A percentile compares a stretch with the other conserved stretches of the same genome.
Conservation (phyloP, 495 filamentous ascomycete genomes). For the Lophiostoma macrostomum region DNA sequence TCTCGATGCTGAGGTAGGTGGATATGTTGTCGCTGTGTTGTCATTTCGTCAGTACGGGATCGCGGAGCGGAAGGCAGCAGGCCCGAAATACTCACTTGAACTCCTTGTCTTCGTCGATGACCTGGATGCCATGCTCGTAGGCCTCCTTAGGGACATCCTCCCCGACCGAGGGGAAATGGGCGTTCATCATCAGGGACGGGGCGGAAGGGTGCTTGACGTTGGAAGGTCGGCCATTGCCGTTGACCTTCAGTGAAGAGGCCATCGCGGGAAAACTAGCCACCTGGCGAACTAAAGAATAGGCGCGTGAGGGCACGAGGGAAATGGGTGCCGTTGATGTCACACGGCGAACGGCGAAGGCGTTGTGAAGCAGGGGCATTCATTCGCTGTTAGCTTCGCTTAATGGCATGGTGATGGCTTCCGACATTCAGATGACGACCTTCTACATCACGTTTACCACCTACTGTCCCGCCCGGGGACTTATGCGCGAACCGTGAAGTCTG, state of each 20-base stretch:
- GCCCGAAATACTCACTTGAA: conserved; percentile 71
- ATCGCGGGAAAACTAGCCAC: not conserved
- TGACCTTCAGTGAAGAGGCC: conserved; percentile 22
- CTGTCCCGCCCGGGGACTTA: too few relatives aligned
- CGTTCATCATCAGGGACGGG: conserved; percentile 69
- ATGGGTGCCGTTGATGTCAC: conserved; percentile 32
- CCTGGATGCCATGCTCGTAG: conserved; percentile 92
- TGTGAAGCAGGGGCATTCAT: conserved; percentile 3
- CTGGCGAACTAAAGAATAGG: conserved; percentile 21
- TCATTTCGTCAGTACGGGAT: conserved; percentile 9
- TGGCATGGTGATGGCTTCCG: conserved; percentile 1
- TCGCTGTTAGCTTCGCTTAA: conserved; percentile 24
- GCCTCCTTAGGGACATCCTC: conserved; percentile 61
- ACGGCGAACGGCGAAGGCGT: conserved; percentile 21
- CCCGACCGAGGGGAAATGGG: conserved; percentile 81
- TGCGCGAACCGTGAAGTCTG: too few relatives aligned
- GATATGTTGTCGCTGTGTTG: conserved; percentile 66
- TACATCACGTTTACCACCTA: too few relatives aligned
- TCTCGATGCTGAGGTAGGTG: conserved; percentile 73
- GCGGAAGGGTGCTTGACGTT: conserved; percentile 43
- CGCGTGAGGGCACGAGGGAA: conserved; percentile 4
- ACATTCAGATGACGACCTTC: too few relatives aligned
- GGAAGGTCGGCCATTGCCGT: conserved; percentile 30
- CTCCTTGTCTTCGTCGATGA: conserved; percentile 90
- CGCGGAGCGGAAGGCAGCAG: conserved; percentile 12